Base-by-base conservation (phyloP, 768 basidiomycete genomes). In the Kwoniella sp. region DNA sequence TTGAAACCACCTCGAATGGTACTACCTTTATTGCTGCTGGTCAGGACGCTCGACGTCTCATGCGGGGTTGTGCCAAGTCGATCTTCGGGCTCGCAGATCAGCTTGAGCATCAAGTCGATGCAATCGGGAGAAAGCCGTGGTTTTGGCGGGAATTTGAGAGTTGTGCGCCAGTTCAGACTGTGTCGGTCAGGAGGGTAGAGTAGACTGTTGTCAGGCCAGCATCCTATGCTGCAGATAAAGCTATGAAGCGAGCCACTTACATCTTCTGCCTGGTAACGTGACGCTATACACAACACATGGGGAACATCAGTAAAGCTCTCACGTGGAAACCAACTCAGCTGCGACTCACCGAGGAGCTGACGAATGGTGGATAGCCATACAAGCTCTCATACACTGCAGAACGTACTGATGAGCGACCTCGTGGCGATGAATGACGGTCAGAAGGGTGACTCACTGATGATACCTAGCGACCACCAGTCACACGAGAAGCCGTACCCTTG, bases 391-490 rank as follows among this genome's bases (percentile, higher is more conserved):
- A 97, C 88, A 92, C 78, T 77, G 9, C 21, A 6, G 33, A 48
- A 24, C 53, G n/a, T 2, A 15, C 33, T 52, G 44, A 51, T 6
- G 1, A 24, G 55, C 29, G 13, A 44, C 24, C 26, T 30, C 12
- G 13, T 29, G 24, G 13, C 44, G 2, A 7, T 56, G 36, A 22
- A 24, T 4, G 12, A 2, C 29, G 13, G 15, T 19, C 25, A 12
- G 5, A 5, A 33, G 13, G 33, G 33, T 6, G 33, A 62, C 74
- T 55, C 55, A 77, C 78, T 90, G 78, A 99, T 97, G 58, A 96
- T 90, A 13, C 93, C 94, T 50, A 97, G 85, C 81, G 90, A 92
- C 95, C 95, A 99, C 93, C 93, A 98, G 77, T 98, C 95, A 77
- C 92, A 95, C 36, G 89, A 90, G 81, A 90, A 94, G 40, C 89